Evolutionary conservation across 1,284 basidiomycete species (phyloP).

Genomic region (Agroathelia rolfsii): DNA sequence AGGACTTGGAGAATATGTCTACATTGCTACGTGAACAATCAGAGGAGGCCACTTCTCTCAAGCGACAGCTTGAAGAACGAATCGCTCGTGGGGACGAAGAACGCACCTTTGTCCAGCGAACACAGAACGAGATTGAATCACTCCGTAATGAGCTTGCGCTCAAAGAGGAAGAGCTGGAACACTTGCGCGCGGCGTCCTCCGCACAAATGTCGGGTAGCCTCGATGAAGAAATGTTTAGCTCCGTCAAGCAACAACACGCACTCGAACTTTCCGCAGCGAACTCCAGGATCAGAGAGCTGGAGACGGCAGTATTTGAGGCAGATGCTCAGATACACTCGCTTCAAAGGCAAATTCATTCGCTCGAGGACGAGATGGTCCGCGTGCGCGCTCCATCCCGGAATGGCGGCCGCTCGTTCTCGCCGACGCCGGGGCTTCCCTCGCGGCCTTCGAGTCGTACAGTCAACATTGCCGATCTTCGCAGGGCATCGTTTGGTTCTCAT

Average conservation of each 20-base stretch:
- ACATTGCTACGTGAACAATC: constrained; percentile 31
- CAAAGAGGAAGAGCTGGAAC: constrained; percentile 58
- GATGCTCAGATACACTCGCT: constrained; percentile 59
- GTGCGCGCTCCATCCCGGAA: constrained; percentile 30
- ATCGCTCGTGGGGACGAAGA: constrained; percentile 46
- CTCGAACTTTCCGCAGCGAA: constrained; percentile 73
- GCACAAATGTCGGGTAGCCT: constrained; percentile 22
- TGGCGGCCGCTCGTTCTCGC: constrained; percentile 31
- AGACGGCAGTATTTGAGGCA: constrained; percentile 64
- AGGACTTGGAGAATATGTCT: constrained; percentile 43
- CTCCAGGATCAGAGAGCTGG: constrained; percentile 66
- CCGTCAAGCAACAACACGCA: constrained; percentile 59
- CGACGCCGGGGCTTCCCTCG: constrained; percentile 24
- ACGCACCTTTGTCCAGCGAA: constrained; percentile 47
- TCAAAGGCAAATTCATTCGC: constrained; percentile 52
- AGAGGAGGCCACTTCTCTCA: constrained; percentile 39
- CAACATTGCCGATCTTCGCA: constrained; percentile 33
- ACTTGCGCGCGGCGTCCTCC: constrained; percentile 33
- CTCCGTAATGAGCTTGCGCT: constrained; percentile 46
- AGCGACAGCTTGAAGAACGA: constrained; percentile 41
- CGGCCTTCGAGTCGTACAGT: constrained; percentile 42
- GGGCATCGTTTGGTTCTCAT: constrained; percentile 36
- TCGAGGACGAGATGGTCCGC: constrained; percentile 54
- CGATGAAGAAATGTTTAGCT: constrained; percentile 62
- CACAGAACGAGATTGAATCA: constrained; percentile 57